Base-by-base conservation (phyloP, 2,329 filamentous ascomycete genomes). In the Penicillium expansum region DNA sequence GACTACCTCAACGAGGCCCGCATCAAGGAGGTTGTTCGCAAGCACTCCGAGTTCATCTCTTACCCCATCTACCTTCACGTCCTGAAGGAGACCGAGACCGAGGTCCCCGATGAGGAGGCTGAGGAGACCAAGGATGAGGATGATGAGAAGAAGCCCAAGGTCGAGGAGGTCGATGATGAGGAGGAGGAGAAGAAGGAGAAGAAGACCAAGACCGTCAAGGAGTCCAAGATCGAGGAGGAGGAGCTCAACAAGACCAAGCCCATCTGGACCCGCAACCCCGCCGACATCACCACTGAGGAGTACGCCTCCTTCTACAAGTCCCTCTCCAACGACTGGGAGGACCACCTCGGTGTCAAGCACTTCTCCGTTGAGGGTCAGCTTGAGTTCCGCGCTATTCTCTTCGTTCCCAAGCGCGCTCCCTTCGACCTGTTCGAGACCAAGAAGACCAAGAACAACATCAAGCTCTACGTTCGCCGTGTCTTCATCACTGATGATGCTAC, bases 371-470 rank as follows among this genome's bases (percentile, higher is more conserved):
- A 99, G 85, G 94, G 94, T 88, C 94, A 97, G 85, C 92, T 99
- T 68, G 94, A 99, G 83, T 99, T 99, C 92, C 93, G 93, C 67
- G 94, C 94, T 68, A 96, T 99, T 80, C 92, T 99, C 77, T 99
- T 95, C 84, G 93, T 99, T 55, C 94, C 94, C 77, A 97, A 99
- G 91, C 93, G 94, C 74, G 94, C 94, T 79, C 94, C 94, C 72
- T 99, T 99, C 80, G 94, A 99, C 76, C 90, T 99, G 63, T 99
- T 99, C 79, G 94, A 99, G 90, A 97, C 93, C 77, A 99, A 99
- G 91, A 96, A 97, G 90, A 97, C 93, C 77, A 99, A 99, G 92
- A 99, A 97, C 90, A 99, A 99, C 90, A 97, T 99, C 87, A 99
- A 99, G 89, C 89, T 99, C 72, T 99, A 99, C 83, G 94, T 99